Conservation (phyloP, 169 alveolate species). For the Plasmodium blacklocki region DNA sequence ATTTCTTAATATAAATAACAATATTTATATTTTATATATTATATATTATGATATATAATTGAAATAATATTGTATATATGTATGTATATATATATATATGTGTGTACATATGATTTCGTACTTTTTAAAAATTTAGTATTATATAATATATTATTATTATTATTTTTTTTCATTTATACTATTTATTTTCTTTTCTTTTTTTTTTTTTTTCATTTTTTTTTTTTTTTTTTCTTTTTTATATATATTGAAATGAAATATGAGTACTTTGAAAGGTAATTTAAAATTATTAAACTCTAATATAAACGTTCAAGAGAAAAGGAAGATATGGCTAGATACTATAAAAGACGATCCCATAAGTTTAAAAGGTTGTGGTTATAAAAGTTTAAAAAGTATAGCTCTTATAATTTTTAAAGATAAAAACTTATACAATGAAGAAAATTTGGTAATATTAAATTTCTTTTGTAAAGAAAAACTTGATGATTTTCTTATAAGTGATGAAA, state of each 20-base stretch:
- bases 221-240: too few species aligned
- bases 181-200: not conserved
- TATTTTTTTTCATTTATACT: not conserved
- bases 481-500: constrained; percentile 38
- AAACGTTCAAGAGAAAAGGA: constrained; percentile 43
- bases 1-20: too few species aligned
- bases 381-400: constrained; percentile 33
- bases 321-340: constrained; percentile 43
- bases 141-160: not conserved
- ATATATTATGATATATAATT: too few species aligned
- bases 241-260: constrained; percentile 23
- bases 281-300: constrained; percentile 25
- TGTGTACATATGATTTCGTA: not conserved
- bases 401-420: constrained; percentile 56
- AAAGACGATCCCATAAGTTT: constrained; percentile 14
- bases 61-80: not conserved
- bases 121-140: not conserved
- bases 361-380: constrained; percentile 27
- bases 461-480: constrained; percentile 73
- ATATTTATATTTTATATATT: too few species aligned
- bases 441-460: constrained; percentile 26
- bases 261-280: constrained; percentile 24
- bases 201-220: not conserved
- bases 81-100: not conserved
- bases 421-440: constrained; percentile 59